A percentile compares a stretch with the other conserved stretches of the same genome.
phyloP scores from a whole-genome alignment of 139 green algal genomes.

The Trebouxia sp. region DNA sequence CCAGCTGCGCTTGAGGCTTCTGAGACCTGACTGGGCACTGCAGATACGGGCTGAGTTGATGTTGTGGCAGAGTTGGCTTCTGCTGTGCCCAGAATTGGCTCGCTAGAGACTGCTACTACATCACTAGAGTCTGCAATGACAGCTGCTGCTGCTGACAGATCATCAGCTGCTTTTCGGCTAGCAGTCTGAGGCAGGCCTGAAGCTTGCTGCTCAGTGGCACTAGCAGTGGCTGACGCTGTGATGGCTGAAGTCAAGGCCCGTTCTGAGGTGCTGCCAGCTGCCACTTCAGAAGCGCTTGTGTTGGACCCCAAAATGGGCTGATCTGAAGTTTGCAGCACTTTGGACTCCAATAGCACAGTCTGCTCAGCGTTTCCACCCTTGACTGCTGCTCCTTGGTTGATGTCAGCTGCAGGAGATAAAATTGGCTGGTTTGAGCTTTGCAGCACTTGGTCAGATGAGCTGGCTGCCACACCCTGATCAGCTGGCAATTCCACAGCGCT shows the following conservation, averaged over 20 bases:
- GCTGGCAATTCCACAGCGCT: too few species aligned
- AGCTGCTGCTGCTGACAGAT: not conserved
- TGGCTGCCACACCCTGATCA: too few species aligned
- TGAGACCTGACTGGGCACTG: not conserved
- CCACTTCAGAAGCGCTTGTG: not conserved
- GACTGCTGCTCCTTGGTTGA: not conserved
- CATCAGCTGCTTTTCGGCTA: not conserved
- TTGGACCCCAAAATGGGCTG: not conserved
- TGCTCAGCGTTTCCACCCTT: too few species aligned
- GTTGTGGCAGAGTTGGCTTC: not conserved
- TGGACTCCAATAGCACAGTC: not conserved
- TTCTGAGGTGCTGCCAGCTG: too few species aligned
- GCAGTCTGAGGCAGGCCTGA: not conserved
- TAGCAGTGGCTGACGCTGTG: not conserved
- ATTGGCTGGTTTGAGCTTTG: constrained; percentile 14
- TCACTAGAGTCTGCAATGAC: not conserved
- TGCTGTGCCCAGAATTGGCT: not conserved
- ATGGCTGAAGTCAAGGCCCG: too few species aligned
- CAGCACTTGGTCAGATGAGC: too few species aligned
- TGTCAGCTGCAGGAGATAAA: not conserved
- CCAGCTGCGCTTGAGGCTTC: too few species aligned
- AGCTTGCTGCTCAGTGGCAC: not conserved
- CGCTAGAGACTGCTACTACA: not conserved
- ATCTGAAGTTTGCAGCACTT: not conserved
- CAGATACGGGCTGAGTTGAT: not conserved